phyloP scores from a whole-genome alignment of 2,329 filamentous ascomycete genomes.

The Microsporum canis region DNA sequence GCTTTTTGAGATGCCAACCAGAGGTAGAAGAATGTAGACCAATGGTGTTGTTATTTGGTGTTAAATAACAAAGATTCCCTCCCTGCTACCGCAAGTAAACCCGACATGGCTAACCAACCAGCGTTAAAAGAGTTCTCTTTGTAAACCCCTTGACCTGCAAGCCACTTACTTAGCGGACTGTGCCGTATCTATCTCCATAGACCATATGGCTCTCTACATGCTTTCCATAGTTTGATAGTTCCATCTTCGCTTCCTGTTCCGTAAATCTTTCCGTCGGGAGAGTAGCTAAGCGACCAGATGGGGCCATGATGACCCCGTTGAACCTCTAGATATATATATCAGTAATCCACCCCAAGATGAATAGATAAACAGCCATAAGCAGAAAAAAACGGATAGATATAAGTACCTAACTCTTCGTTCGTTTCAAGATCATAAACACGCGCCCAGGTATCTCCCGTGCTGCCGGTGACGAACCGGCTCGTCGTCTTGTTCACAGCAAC shows the following conservation, averaged over 20 bases:
- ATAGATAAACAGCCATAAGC: not conserved
- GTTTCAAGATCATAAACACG: conserved; percentile 82
- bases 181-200: conserved; percentile 44
- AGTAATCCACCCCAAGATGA: conserved; percentile 12
- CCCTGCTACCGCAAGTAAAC: not conserved
- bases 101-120: conserved; percentile 2
- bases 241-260: conserved; percentile 95
- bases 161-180: not conserved
- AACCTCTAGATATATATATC: conserved; percentile 48
- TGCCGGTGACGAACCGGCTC: conserved; percentile 77
- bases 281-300: conserved; percentile 92
- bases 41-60: not conserved
- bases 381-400: not conserved
- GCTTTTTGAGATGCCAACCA: not conserved
- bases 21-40: not conserved
- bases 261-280: conserved; percentile 89
- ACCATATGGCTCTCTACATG: conserved; percentile 53
- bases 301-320: conserved; percentile 96
- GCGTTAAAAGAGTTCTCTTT: not conserved
- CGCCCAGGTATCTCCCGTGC: conserved; percentile 92
- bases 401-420: conserved; percentile 60
- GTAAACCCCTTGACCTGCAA: not conserved
- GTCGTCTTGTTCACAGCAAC: conserved; percentile 76
- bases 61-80: not conserved
- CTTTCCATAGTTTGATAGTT: conserved; percentile 85